phyloP scores from a whole-genome alignment of 2,329 filamentous ascomycete genomes.

The Cryphonectria naterciae region DNA sequence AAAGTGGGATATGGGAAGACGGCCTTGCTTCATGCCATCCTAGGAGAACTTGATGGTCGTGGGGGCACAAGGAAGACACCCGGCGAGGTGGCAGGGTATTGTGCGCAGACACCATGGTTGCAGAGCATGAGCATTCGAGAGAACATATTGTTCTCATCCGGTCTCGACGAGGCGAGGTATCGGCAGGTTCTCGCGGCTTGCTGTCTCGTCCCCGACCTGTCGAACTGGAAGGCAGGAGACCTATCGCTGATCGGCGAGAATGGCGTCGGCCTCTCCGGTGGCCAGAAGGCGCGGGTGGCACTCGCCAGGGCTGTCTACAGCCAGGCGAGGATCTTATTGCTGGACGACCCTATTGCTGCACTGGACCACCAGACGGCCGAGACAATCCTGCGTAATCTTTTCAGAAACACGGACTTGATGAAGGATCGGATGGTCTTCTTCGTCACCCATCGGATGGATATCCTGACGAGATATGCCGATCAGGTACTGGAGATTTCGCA shows the following conservation, averaged over 20 bases:
- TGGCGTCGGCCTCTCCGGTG: conserved; percentile 65
- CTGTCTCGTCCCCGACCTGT: conserved; percentile 59
- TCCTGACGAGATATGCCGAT: conserved; percentile 73
- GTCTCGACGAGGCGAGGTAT: conserved; percentile 60
- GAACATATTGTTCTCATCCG: conserved; percentile 65
- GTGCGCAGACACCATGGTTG: conserved; percentile 66
- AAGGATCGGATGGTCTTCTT: conserved; percentile 73
- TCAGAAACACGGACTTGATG: conserved; percentile 44
- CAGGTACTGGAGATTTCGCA: conserved; percentile 72
- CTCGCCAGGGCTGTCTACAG: conserved; percentile 67
- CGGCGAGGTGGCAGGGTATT: conserved; percentile 56
- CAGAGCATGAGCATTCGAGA: conserved; percentile 68
- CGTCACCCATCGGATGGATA: conserved; percentile 78
- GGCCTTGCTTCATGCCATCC: conserved; percentile 60
- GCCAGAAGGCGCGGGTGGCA: conserved; percentile 65
- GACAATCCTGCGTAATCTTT: conserved; percentile 63
- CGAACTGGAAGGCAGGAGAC: conserved; percentile 60
- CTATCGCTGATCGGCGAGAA: conserved; percentile 64
- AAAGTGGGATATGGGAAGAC: conserved; percentile 66
- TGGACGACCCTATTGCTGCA: conserved; percentile 67
- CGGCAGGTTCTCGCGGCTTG: conserved; percentile 64
- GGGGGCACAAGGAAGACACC: conserved; percentile 54
- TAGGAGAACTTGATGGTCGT: conserved; percentile 69
- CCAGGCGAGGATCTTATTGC: conserved; percentile 57
- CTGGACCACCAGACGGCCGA: conserved; percentile 66